Evolutionary conservation across 306 rosid species (phyloP).

Genomic region (Sicyos baderoa): DNA sequence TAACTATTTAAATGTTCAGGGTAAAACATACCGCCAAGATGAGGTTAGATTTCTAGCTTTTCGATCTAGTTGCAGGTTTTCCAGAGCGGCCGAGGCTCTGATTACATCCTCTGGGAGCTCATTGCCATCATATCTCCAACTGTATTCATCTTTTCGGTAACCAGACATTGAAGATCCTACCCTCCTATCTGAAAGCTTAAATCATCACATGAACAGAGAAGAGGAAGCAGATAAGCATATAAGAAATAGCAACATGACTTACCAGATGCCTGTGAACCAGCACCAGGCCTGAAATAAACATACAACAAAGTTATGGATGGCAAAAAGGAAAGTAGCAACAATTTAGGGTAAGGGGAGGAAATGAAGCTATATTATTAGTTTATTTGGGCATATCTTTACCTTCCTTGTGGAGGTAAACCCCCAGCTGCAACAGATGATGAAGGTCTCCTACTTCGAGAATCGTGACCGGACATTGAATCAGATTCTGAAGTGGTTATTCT

Average conservation of each 20-base stretch:
- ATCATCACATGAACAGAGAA: conserved; percentile 35
- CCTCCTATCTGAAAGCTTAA: conserved; percentile 71
- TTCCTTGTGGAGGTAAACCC: conserved; percentile 94
- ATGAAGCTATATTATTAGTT: conserved; percentile 16
- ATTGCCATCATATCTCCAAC: conserved; percentile 81
- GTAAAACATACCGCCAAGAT: conserved; percentile 72
- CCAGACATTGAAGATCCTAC: conserved; percentile 79
- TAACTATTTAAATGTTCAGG: too few relatives aligned
- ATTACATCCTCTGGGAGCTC: conserved; percentile 76
- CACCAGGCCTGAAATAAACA: conserved; percentile 54
- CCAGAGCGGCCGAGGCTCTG: conserved; percentile 79
- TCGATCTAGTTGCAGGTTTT: conserved; percentile 91
- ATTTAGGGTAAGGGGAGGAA: conserved; percentile 16
- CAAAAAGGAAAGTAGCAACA: background rate
- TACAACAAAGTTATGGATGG: background rate
- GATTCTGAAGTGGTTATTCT: conserved; percentile 56
- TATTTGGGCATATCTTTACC: conserved; percentile 37
- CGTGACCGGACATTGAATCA: conserved; percentile 64
- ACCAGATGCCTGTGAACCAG: conserved; percentile 85
- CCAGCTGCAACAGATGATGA: conserved; percentile 79
- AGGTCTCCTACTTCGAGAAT: conserved; percentile 73
- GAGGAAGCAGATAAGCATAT: conserved; percentile 23
- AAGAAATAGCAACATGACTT: conserved; percentile 33
- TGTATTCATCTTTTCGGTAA: conserved; percentile 87
- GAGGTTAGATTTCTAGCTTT: conserved; percentile 96